Base-by-base conservation (phyloP, 306 rosid species). In the Corylus avellana region DNA sequence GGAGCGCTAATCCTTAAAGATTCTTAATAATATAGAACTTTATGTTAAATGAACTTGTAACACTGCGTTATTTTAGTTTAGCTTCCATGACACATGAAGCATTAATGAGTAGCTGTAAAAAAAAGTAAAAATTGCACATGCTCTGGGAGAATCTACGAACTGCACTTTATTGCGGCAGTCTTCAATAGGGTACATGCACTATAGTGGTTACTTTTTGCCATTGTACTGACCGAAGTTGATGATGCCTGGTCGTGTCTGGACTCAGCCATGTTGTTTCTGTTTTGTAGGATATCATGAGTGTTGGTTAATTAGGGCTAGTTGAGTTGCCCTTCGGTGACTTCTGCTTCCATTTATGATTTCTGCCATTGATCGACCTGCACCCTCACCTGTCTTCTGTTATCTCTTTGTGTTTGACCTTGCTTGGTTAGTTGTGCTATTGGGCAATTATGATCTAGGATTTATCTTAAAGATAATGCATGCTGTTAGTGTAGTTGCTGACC, bases 261-360 rank as follows among this genome's bases (percentile, higher is more conserved):
- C 5, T 73, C 20, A 62, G 46, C 77, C 42, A 13, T 27, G 51
- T 73, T 42, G 25, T 73, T 57, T 66, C 42, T 74, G 56, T 51
- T 4, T 55, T 12, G 3, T 13, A n/a, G 58, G 63, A 47, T 47
- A 32, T 46, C 37, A 3, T 51, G 69, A 25, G 75, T 70, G 56
- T 53, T 69, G 14, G 35, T 18, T 51, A 9, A 12, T 27, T 17
- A 61, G 8, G 64, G 59, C 6, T 18, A 7, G 6, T 69, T 74
- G 50, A 20, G 35, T 42, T 27, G 51, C 10, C 18, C 29, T 49
- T 77, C 47, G n/a, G 70, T 70, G 62, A 75, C 66, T 74, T 76
- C 44, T 70, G 49, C 67, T 27, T 68, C 20, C 66, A 12, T 58
- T 64, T 53, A 32, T 79, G 63, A 73, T 70, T 61, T n/a, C 53